Evolutionary conservation across 768 basidiomycete species (phyloP), one percentile per base, ranked within the genome.

Genomic region (Suillus alpinus): DNA sequence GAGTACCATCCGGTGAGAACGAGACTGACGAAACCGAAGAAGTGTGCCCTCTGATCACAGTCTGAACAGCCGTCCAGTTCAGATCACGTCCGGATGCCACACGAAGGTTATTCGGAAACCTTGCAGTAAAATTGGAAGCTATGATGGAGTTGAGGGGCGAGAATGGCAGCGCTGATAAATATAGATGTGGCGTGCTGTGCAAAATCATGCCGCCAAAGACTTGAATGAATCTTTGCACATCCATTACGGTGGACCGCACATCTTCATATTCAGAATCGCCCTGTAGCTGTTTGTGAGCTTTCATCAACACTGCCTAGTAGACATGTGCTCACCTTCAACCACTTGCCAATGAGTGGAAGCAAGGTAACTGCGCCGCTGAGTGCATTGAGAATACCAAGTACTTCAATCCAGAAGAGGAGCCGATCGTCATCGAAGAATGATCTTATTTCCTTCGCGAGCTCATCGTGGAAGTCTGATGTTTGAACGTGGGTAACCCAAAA

Each of bases 121-220:
- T 50, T n/a, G 46, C 7, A 58, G 41, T 16, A 8, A 32, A 2
- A 32, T 23, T 32, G 20, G 13, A 31, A 8, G 41, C 47, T 23
- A 58, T 9, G 13, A 71, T 70, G 69, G 72, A 69, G 63, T 62
- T 60, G 56, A 37, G 31, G 57, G 61, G 62, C 61, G 61, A 62
- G 56, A 71, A 68, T 50, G 68, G 65, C n/a, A 71, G 44, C 1
- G 64, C 69, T 36, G 68, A 70, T 10, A 68, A 36, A 56, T 70
- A 70, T 6, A 71, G 60, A 47, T 71, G 69, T 12, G 69, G 69
- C 0, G 57, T 60, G 59, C 62, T 65, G 18, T 66, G 46, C 23
- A 57, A 34, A n/a, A 69, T 67, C 1, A 52, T 34, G 37, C 9
- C 26, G 10, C 14, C 36, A 37, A 70, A 69, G 3, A 51, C 43